phyloP scores from a whole-genome alignment of 1,284 basidiomycete genomes.

The Leccinum pachyderme region DNA sequence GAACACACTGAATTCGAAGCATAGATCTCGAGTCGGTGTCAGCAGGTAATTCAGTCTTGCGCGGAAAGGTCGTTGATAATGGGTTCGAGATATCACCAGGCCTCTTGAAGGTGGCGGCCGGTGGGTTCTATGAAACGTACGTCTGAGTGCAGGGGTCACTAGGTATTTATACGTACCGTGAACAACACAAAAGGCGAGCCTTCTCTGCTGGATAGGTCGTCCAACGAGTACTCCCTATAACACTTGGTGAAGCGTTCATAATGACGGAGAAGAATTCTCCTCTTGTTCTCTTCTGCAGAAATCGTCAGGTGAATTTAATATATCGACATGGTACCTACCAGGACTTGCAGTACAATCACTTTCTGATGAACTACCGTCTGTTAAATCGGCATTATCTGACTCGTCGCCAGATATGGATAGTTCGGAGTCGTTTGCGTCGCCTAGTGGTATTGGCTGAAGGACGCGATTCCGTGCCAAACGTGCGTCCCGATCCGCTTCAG shows the following conservation, averaged over 20 bases:
- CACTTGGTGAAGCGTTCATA: constrained; percentile 31
- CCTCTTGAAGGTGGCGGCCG: constrained; percentile 8
- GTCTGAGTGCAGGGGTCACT: neutral
- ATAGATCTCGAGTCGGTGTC: constrained; percentile 8
- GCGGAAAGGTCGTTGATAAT: constrained; percentile 5
- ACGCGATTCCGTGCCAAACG: constrained; percentile 62
- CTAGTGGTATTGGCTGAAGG: constrained; percentile 34
- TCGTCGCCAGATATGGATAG: constrained; percentile 65
- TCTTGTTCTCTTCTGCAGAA: constrained; percentile 15
- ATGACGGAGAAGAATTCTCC: constrained; percentile 19
- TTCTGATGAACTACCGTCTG: constrained; percentile 50
- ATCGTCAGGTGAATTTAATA: constrained; percentile 10
- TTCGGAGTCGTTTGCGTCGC: constrained; percentile 43
- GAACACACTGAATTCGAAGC: constrained; percentile 31
- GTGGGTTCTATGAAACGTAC: constrained; percentile 14
- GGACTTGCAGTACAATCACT: constrained; percentile 53
- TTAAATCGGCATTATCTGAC: constrained; percentile 70
- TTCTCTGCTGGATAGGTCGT: constrained; percentile 35
- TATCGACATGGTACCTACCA: constrained; percentile 18
- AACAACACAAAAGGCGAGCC: constrained; percentile 39
- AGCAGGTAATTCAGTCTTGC: constrained; percentile 1
- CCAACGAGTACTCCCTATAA: constrained; percentile 30
- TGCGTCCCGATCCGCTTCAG: constrained; percentile 65
- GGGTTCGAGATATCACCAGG: constrained; percentile 2
- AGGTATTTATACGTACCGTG: constrained; percentile 23